A percentile compares a stretch with the other conserved stretches of the same genome.
These are phyloP conservation scores for Neoscytalidium dimidiatum DNA, from an alignment of 2,329 filamentous ascomycete genomes.

Conservation along the genomic window DNA sequence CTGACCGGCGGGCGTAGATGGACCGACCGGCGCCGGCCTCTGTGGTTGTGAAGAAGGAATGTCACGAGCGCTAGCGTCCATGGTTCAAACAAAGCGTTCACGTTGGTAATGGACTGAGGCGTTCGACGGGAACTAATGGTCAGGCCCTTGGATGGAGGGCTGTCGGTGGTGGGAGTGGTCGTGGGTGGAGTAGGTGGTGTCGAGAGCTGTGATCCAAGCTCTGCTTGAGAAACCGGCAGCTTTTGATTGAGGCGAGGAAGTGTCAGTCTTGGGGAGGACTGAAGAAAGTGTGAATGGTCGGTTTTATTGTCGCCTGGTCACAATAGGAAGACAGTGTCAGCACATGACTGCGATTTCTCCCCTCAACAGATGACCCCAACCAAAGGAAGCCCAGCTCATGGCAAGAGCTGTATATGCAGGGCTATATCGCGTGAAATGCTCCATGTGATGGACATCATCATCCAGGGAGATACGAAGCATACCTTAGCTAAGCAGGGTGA, in stretches of 20 bases:
- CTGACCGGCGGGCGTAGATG: too few species aligned
- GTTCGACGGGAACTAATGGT: not conserved
- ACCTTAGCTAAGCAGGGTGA: not conserved
- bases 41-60: not conserved
- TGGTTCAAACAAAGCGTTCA: not conserved
- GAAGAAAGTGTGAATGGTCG: not conserved
- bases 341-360: not conserved
- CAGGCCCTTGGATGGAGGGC: not conserved
- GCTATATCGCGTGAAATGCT: not conserved
- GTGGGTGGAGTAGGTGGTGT: not conserved
- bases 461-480: not conserved
- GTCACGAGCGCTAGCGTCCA: not conserved
- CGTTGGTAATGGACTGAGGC: not conserved
- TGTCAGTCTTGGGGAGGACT: not conserved
- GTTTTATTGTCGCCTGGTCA: not conserved
- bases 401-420: not conserved
- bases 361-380: not conserved
- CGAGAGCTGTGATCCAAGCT: not conserved
- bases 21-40: not conserved
- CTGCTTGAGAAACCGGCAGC: too few species aligned
- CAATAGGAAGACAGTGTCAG: not conserved
- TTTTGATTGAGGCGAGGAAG: not conserved
- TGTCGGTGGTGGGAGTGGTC: not conserved
- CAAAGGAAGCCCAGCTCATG: not conserved
- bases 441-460: not conserved